Base-by-base conservation (phyloP, 805 yeast genomes). In the Lipomyces kockii region DNA sequence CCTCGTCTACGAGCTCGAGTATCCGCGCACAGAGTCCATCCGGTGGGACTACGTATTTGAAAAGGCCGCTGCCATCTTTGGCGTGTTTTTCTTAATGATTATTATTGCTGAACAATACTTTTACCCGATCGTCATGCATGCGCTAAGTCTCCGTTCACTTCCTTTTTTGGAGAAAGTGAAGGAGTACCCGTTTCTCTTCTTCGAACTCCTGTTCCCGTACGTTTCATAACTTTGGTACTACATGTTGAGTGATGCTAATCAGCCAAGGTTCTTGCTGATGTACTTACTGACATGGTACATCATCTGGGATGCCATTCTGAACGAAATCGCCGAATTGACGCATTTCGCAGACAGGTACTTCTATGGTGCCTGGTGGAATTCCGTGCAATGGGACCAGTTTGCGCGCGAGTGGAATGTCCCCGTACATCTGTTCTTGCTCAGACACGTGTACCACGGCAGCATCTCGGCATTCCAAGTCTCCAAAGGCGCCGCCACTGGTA, bases 341-440 rank as follows among this genome's bases (percentile, higher is more conserved):
- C 76, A 83, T 62, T 96, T 88, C 79, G 97, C 91, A 3, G 98
- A 95, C 77, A 85, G 99, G 61, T 90, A 90, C 72, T 95, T 95
- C 78, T 95, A 96, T 76, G 94, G 97, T 2, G 90, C 92, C 56
- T 96, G 99, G 99, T 95, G 99, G 99, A 91, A 93, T 73, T 90
- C 96, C 69, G 86, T 89, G 22, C 89, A 91, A 54, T 95, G 98
- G 97, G 90, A 90, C 65, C 93, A 93, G 76, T 95, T 91, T 77
- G 89, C 97, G 11, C 83, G 98, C 71, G 87, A 90, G 69, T 96
- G 99, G 99, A 95, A 95, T 77, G 85, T 86, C 9, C 97, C 98
- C 0, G 98, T 95, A 27, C 97, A 95, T 77, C 85, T 87, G 74
- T 95, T 95, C 73, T 80, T 95, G 67, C 81, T 93, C 57, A 85